Evolutionary conservation across 2,329 filamentous ascomycete species (phyloP).

Genomic region (Penicillium digitatum): DNA sequence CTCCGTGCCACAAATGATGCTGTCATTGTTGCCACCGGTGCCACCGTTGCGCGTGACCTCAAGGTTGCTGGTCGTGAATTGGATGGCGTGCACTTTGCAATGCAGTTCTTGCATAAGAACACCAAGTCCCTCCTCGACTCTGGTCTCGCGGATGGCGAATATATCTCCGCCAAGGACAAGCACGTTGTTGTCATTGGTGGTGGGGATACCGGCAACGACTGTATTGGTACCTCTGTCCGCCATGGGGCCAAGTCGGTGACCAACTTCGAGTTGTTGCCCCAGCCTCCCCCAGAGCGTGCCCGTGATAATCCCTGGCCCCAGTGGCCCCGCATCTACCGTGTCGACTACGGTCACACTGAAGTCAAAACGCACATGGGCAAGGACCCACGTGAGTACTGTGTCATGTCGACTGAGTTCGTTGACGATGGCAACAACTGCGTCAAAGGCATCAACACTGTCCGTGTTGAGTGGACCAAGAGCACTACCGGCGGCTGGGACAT

Average conservation of each 20-base stretch:
- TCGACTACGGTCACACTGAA: slow-evolving; percentile 96
- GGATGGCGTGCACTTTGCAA: slow-evolving; percentile 89
- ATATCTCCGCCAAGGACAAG: slow-evolving; percentile 94
- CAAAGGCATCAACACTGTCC: slow-evolving; percentile 92
- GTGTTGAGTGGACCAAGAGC: slow-evolving; percentile 93
- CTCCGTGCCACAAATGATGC: slow-evolving; percentile 73
- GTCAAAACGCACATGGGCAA: slow-evolving; percentile 95
- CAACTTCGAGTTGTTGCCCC: slow-evolving; percentile 93
- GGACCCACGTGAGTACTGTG: slow-evolving; percentile 93
- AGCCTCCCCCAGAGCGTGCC: slow-evolving; percentile 85
- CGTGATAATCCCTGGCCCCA: slow-evolving; percentile 97
- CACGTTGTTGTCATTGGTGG: slow-evolving; percentile 94
- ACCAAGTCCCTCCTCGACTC: slow-evolving; percentile 97
- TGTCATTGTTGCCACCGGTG: slow-evolving; percentile 86
- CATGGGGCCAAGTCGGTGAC: slow-evolving; percentile 93
- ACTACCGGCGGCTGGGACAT: slow-evolving; percentile 92
- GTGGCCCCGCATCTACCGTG: slow-evolving; percentile 95
- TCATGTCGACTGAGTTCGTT: slow-evolving; percentile 97
- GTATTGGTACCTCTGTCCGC: slow-evolving; percentile 92
- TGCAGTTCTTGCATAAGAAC: slow-evolving; percentile 97
- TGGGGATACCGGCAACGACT: slow-evolving; percentile 97
- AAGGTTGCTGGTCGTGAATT: slow-evolving; percentile 85
- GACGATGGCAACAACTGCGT: slow-evolving; percentile 82
- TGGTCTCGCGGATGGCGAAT: slow-evolving; percentile 73
- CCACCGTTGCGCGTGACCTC: slow-evolving; percentile 87